Conservation (phyloP, 176 grass and related monocot genomes). For the Carex littledalei region DNA sequence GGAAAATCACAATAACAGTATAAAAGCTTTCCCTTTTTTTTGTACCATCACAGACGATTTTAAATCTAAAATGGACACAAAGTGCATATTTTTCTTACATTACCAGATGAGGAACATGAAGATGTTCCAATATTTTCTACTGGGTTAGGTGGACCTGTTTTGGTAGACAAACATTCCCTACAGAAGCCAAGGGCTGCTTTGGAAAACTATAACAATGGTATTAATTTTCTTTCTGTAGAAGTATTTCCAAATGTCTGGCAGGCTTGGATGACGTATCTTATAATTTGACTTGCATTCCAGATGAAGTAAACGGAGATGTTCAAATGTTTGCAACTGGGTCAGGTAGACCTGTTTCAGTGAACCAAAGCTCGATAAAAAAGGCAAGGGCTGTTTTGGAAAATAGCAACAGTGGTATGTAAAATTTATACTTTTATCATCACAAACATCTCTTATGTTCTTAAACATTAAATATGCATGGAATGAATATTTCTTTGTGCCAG, state of each 20-base stretch:
- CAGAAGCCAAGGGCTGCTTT: conserved; percentile 31
- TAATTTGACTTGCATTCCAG: conserved; percentile 26
- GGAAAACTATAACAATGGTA: conserved; percentile 29
- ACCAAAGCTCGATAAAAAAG: conserved; percentile 41
- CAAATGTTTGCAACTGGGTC: conserved; percentile 62
- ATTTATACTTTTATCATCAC: background rate
- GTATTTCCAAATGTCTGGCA: conserved; percentile 17
- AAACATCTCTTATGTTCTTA: background rate
- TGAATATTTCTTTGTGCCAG: background rate
- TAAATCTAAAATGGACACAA: background rate
- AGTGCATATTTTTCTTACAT: conserved; percentile 7
- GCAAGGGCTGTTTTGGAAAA: conserved; percentile 55
- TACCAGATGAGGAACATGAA: conserved; percentile 40
- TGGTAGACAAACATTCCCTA: conserved; percentile 31
- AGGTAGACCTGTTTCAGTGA: conserved; percentile 50
- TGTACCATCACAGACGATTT: background rate
- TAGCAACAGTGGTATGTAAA: conserved; percentile 19
- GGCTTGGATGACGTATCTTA: conserved; percentile 21
- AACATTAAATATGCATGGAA: background rate
- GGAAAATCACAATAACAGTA: conserved; percentile 20
- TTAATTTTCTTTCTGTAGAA: conserved; percentile 30
- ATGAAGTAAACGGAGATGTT: conserved; percentile 22
- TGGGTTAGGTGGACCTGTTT: conserved; percentile 35
- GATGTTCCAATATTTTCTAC: conserved; percentile 42
- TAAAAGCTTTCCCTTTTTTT: conserved; percentile 10